Base-by-base conservation (phyloP, 2,329 filamentous ascomycete species). In the Periconia macrospinosa region DNA sequence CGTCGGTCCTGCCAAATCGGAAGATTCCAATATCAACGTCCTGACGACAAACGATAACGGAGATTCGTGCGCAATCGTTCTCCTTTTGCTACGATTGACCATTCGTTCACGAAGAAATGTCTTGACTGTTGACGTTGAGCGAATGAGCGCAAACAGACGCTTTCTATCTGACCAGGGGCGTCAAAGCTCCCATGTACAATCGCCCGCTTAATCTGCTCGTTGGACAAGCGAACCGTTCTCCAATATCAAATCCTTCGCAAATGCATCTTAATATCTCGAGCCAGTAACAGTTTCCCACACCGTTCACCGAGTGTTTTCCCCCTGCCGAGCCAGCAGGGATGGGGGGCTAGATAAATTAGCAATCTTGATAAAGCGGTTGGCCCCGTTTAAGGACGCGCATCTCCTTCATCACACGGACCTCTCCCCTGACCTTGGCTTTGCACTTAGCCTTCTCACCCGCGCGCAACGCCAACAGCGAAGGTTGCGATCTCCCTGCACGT, bases 311-410 rank as follows among this genome's bases (percentile, higher is more conserved):
- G 11, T 37, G 33, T n/a, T 37, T 37, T 37, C 11, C 33, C 33
- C 33, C 33, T 37, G 33, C 33, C 33, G 33, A 37, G 33, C 11
- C 5, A 37, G 5, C 33, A 37, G 33, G 33, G 33, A n/a, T n/a
- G 33, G 11, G 33, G 15, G 11, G 5, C 15, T 37, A 37, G 15
- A 37, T n/a, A 45, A 45, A 45, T 45, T 30, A 33, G 43, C 43
- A 45, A 55, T 37, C 30, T 54, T 50, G 37, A 49, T 56, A 41
- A 8, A 27, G 46, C 42, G 43, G 46, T 30, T 33, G 23, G 49
- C 46, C 49, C 49, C 46, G 49, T 35, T 49, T 30, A 27, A 30
- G 47, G 43, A 47, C 53, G 50, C 49, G 50, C 27, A 56, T 49
- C 30, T 23, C n/a, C 9, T 27, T 30, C 15, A 20, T 27, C 40